Conservation (phyloP, 1,139 yeast species). For the Magnusiomyces paraingens region DNA sequence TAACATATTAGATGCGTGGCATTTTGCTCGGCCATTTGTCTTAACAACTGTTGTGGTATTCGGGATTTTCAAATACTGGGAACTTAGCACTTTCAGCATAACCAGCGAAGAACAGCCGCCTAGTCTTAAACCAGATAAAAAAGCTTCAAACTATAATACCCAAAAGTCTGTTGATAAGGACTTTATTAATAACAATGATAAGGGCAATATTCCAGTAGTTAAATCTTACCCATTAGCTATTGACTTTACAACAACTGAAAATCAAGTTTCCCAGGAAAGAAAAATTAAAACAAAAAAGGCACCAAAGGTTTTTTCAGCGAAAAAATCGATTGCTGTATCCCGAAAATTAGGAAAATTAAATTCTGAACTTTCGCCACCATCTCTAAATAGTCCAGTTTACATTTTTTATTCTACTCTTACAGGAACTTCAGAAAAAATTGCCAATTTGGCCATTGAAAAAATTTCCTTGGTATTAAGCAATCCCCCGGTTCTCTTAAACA, state of each 20-base stretch:
- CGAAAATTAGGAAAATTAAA: constrained; percentile 25
- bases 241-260: constrained; percentile 38
- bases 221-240: constrained; percentile 30
- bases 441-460: constrained; percentile 38
- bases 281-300: constrained; percentile 11
- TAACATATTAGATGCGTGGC: constrained; percentile 9
- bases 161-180: too few species aligned
- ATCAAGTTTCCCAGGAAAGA: constrained; percentile 12
- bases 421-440: constrained; percentile 71
- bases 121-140: background rate
- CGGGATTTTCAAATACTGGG: constrained; percentile 1
- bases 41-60: constrained; percentile 9
- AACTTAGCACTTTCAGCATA: background rate
- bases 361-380: constrained; percentile 24
- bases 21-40: constrained; percentile 6
- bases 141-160: too few species aligned
- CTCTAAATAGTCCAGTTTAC: constrained; percentile 35
- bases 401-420: constrained; percentile 82
- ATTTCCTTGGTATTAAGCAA: constrained; percentile 32
- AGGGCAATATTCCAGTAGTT: too few species aligned
- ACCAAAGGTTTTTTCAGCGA: constrained; percentile 25
- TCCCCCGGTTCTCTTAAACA: constrained; percentile 53
- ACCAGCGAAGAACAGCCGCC: constrained; percentile 3
- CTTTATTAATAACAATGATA: constrained; percentile 4
- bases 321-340: constrained; percentile 14